Evolutionary conservation across 2,329 filamentous ascomycete species (phyloP), one percentile per base, ranked within the genome.

Genomic region (Zarea fungicola): DNA sequence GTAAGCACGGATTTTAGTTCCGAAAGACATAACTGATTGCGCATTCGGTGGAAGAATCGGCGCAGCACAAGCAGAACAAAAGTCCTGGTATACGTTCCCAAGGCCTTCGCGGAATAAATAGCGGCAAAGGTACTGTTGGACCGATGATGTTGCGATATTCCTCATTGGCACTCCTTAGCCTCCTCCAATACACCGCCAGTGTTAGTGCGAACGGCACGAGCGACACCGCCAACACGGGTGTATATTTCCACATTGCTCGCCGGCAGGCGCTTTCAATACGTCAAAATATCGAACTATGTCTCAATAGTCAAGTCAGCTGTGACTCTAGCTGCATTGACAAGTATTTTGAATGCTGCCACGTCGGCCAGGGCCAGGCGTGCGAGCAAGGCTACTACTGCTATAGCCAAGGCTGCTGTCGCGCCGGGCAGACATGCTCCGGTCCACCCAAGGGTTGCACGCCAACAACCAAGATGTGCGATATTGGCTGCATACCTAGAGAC

Each of bases 311-410:
- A n/a, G 21, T 6, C n/a, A 13, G 16, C 4, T 50, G 48, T 35
- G 48, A 50, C 41, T 13, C 19, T 10, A n/a, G 21, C 2, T 50
- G 48, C 41, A 45, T 50, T 26, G 48, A 50, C 21, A 25, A 5
- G 11, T 6, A 11, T 7, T 50, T 26, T 22, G 19, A 39, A 21
- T 50, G 48, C 48, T 50, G 48, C 41, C 16, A 40, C 26, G 31
- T 31, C 40, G 47, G 47, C 25, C 40, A 49, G 6, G 47, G 47
- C 31, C 31, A 49, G 25, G 47, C 47, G 18, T 49, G 47, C 40
- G 23, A 44, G 19, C 16, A 21, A 9, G 47, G 47, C 25, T 49
- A 49, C 47, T 23, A 14, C 23, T 49, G 47, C 47, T 43, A 39
- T 26, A 21, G 18, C 32, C 39, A 49, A 18, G 47, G 47, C 40